Base-by-base conservation (phyloP, 1,284 basidiomycete species). In the Puccinia novopanici region DNA sequence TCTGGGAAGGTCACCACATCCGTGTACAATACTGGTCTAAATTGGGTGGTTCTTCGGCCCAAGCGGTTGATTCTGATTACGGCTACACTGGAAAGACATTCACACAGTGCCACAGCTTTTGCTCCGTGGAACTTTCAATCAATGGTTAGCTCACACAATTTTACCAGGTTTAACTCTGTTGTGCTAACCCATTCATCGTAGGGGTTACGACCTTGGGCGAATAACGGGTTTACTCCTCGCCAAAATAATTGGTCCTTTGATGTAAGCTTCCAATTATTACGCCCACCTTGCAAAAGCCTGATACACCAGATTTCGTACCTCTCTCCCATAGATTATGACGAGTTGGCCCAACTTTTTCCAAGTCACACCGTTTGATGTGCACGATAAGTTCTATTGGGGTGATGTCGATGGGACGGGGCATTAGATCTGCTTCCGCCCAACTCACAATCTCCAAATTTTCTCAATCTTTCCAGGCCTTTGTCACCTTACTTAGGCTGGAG, bases 391-490 rank as follows among this genome's bases (percentile, higher is more conserved):
- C 87, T 95, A 95, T 84, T 81, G 22, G 30, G 94, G 94, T 80
- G 94, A 96, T 84, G 88, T 90, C 27, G 93, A 96, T 84, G 90
- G 88, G 94, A 96, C 83, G 93, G 93, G 81, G 87, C 94, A 75
- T 88, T 96, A 84, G 94, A 95, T 84, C 92, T 94, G 81, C 89
- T 95, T 12, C 92, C 94, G 13, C 93, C 93, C 37, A 95, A 95
- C 86, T 91, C 92, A 9, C 90, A 63, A 27, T 91, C 92, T 0
- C 89, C 92, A 24, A 95, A 95, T 86, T 95, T 90, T 86, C 87
- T 95, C 82, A 96, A 96, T 87, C 91, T 95, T 87, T 93, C 93
- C 24, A 82, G 84, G 13, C 87, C 87, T 0, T 87, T 87, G 19
- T 82, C 85, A 37, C 87, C 87, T 27, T 91, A 93, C 86, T 88